phyloP scores from a whole-genome alignment of 768 basidiomycete genomes.

The Boletus coccyginus region DNA sequence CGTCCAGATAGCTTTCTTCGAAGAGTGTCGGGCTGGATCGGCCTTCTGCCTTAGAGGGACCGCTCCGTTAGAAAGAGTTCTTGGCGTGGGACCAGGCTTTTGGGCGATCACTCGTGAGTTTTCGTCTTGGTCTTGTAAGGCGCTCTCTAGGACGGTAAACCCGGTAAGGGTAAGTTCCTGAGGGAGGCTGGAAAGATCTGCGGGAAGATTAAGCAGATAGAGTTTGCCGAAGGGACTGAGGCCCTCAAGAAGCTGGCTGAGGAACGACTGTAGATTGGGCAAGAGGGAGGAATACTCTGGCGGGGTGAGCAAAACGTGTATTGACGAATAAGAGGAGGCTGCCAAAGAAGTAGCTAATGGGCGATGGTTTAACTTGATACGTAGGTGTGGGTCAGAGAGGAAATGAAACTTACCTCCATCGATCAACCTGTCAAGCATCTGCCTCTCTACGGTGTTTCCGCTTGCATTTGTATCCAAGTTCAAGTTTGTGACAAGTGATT shows the following conservation, averaged over 20 bases:
- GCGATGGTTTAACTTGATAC: conserved; percentile 2
- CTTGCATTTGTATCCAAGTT: conserved; percentile 45
- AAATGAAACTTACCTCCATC: conserved; percentile 58
- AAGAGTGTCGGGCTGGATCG: conserved; percentile 56
- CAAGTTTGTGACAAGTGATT: conserved; percentile 60
- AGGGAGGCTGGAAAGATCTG: conserved; percentile 43
- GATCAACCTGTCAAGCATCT: conserved; percentile 79
- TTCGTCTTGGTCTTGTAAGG: conserved; percentile 29
- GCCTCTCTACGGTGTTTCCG: conserved; percentile 59
- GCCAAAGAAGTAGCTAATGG: conserved; percentile 54
- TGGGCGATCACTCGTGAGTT: conserved; percentile 59
- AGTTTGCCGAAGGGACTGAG: conserved; percentile 69
- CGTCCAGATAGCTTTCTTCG: conserved; percentile 89
- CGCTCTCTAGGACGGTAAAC: conserved; percentile 53
- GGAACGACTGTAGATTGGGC: conserved; percentile 51
- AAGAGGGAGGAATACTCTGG: conserved; percentile 59
- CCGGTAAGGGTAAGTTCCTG: conserved; percentile 65
- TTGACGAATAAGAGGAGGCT: conserved; percentile 55
- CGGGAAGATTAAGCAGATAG: conserved; percentile 55
- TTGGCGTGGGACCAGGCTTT: conserved; percentile 54
- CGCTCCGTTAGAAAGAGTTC: conserved; percentile 25
- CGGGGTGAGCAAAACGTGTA: conserved; percentile 63
- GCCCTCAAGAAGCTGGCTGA: conserved; percentile 57
- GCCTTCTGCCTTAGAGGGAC: conserved; percentile 53
- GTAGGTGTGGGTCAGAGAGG: background rate